Base-by-base conservation (phyloP, 805 yeast genomes). In the Ogataea nakhonphanomensis region DNA sequence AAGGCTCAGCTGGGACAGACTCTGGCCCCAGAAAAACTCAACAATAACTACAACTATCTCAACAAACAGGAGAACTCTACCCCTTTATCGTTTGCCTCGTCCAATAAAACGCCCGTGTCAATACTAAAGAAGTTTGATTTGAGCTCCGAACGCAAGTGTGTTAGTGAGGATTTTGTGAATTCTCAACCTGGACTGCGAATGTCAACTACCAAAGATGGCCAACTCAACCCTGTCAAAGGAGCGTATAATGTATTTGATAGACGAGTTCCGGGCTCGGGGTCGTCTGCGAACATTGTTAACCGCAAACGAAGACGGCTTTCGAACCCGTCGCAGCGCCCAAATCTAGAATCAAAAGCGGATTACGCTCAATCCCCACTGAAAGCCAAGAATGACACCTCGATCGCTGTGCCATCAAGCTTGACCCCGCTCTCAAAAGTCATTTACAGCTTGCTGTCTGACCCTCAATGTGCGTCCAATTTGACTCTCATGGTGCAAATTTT, bases 181-280 rank as follows among this genome's bases (percentile, higher is more conserved):
- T 46, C 48, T 4, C 55, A 51, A 39, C 57, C 59, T 7, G 57
- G 53, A 5, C 40, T 55, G 21, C 40, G 43, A 28, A 37, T 43
- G 36, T 45, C 57, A 15, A 45, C 45, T 22, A 46, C 50, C n/a
- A 24, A 25, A 6, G 48, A 48, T 22, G 57, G 55, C n/a, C 48
- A 47, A 8, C 26, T 52, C 29, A 55, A 56, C 30, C 51, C 58
- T 2, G 61, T 58, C 8, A 55, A 53, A 34, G 55, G 53, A n/a
- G 64, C 64, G 7, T 59, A 56, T 30, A 49, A 58, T 24, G 35
- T 58, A 12, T 59, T 59, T 42, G 62, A 59, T 36, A 49, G 44
- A 43, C 9, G 44, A 27, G n/a, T 33, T 28, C 21, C 38, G 44
- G 15, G 40, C 3, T 45, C 48, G 11, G 37, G 28, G 15, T 45